These are phyloP conservation scores for Globisporangium rhizosaccharum DNA, from an alignment of 352 stramenopile species.

Conservation along the genomic window DNA sequence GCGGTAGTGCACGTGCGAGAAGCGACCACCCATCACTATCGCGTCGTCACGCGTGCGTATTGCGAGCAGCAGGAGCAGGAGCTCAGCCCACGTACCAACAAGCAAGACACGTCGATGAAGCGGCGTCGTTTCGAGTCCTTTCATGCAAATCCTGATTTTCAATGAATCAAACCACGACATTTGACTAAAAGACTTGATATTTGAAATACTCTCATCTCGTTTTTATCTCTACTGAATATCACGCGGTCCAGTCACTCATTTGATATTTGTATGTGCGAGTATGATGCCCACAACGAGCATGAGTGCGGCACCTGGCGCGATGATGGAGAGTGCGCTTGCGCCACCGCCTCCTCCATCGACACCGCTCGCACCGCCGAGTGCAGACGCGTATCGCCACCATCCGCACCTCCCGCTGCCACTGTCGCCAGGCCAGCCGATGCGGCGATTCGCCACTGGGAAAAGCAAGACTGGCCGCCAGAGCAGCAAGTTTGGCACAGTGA, in stretches of 20 bases:
- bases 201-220: too few species aligned
- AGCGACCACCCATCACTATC: conserved; percentile 49
- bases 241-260: background rate
- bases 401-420: background rate
- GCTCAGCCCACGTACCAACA: background rate
- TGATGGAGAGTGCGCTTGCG: too few species aligned
- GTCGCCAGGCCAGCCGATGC: background rate
- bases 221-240: background rate
- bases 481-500: conserved; percentile 61
- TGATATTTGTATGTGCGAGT: too few species aligned
- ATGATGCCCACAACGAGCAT: too few species aligned
- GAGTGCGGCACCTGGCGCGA: too few species aligned
- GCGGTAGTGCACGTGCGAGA: conserved; percentile 73
- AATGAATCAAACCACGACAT: background rate
- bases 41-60: background rate
- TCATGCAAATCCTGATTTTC: background rate
- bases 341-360: too few species aligned
- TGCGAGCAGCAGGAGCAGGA: background rate
- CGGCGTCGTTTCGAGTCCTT: background rate
- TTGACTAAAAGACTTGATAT: too few species aligned
- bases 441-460: conserved; percentile 5
- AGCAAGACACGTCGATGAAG: too few species aligned
- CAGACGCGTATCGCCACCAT: too few species aligned
- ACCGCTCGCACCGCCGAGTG: too few species aligned
- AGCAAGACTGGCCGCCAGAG: conserved; percentile 25